Evolutionary conservation across 1,284 basidiomycete genomes (phyloP).

Genomic region (Somion occarium): DNA sequence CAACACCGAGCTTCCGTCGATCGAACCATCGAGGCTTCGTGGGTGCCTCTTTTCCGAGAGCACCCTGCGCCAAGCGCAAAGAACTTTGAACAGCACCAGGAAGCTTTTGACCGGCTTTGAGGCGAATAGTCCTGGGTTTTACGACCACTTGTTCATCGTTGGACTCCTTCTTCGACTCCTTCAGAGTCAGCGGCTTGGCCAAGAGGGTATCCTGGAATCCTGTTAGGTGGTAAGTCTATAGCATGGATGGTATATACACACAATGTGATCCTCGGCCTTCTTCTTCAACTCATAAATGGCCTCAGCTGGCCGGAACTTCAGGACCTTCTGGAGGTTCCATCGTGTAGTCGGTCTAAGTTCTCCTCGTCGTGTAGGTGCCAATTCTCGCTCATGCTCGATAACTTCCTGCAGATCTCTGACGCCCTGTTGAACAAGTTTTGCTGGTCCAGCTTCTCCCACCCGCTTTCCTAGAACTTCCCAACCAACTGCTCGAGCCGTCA

Average conservation of each 20-base stretch:
- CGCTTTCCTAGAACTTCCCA: conserved; percentile 66
- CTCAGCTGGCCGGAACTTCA: conserved; percentile 47
- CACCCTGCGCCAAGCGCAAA: conserved; percentile 28
- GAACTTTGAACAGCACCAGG: conserved; percentile 30
- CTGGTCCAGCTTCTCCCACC: conserved; percentile 39
- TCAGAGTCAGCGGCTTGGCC: conserved; percentile 29
- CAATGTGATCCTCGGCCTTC: conserved; percentile 32
- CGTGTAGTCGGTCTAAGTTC: conserved; percentile 56
- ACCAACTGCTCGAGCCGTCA: conserved; percentile 80
- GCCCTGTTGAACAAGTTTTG: conserved; percentile 45
- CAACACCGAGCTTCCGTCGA: conserved; percentile 31
- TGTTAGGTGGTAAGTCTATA: background rate
- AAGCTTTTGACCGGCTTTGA: conserved; percentile 31
- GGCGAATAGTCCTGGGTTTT: conserved; percentile 22
- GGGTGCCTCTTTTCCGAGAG: conserved; percentile 24
- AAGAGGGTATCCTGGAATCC: conserved; percentile 28
- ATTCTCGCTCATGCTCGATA: conserved; percentile 41
- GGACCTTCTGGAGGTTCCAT: conserved; percentile 66
- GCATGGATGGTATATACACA: conserved; percentile 16
- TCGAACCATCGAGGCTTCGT: conserved; percentile 25
- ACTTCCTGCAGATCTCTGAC: conserved; percentile 40
- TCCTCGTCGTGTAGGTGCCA: conserved; percentile 35
- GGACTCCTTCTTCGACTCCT: conserved; percentile 20
- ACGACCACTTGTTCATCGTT: conserved; percentile 15
- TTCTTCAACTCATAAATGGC: conserved; percentile 30